phyloP scores from a whole-genome alignment of 139 green algal genomes.

The Diplosphaera chodatii region DNA sequence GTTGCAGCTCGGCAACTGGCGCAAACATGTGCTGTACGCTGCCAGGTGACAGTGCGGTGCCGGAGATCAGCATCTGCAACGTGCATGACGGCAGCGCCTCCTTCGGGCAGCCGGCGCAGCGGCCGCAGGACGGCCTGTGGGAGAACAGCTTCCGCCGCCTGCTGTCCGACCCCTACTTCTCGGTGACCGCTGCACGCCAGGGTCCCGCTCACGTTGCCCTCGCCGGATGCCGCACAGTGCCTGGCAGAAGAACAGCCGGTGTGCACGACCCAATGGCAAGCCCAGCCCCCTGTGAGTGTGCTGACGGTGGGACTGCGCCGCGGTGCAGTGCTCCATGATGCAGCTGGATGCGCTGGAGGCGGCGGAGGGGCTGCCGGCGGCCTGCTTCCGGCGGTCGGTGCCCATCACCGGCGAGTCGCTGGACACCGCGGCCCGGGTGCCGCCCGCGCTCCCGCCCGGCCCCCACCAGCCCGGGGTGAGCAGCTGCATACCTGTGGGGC shows the following conservation, averaged over 20 bases:
- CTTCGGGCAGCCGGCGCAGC: neutral
- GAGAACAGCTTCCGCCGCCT: neutral
- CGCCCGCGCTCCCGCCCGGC: neutral
- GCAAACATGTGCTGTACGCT: too few relatives aligned
- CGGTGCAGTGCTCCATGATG: neutral
- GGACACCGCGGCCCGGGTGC: neutral
- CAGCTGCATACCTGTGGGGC: neutral
- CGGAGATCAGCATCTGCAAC: neutral
- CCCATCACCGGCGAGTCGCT: neutral
- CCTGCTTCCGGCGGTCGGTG: neutral
- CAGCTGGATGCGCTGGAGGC: neutral
- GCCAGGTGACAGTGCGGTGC: neutral
- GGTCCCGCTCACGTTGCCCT: too few relatives aligned
- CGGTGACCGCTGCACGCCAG: neutral
- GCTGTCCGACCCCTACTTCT: neutral
- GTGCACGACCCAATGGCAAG: neutral
- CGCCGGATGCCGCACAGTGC: too few relatives aligned
- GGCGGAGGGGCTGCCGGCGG: slow-evolving; percentile 1
- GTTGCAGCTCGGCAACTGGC: too few relatives aligned
- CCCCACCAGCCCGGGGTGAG: neutral
- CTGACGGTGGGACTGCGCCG: too few relatives aligned
- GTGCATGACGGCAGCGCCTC: neutral
- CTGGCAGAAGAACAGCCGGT: neutral
- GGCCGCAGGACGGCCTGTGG: neutral
- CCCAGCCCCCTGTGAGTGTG: too few relatives aligned